Conservation (phyloP, 371 early-diverging fungal genomes). For the Apophysomyces ossiformis region DNA sequence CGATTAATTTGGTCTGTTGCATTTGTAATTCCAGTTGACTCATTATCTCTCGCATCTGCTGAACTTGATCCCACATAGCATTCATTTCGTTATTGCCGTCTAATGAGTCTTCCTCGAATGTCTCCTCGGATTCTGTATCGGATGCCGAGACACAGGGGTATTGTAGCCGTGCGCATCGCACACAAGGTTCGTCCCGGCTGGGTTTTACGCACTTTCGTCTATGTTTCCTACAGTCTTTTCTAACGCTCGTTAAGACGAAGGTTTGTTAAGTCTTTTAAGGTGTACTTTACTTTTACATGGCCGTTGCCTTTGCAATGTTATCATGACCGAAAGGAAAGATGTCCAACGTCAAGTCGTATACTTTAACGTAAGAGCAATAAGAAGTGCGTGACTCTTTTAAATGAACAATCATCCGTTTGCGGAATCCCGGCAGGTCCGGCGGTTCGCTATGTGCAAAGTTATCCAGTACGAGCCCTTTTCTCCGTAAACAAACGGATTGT, state of each 20-base stretch:
- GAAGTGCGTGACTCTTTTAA: no score
- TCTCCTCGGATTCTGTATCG: background rate
- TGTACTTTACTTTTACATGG: background rate
- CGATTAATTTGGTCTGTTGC: background rate
- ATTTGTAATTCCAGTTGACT: background rate
- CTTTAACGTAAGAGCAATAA: no score
- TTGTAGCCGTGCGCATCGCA: conserved; percentile 2
- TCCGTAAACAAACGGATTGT: background rate
- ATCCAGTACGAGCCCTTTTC: background rate
- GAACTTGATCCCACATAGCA: conserved; percentile 9
- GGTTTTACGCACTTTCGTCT: conserved; percentile 3
- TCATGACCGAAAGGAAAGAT: background rate
- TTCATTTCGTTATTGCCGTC: background rate
- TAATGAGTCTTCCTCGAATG: background rate
- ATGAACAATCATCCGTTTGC: no score
- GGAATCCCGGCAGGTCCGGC: background rate
- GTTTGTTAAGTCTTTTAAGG: background rate
- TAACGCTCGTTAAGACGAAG: background rate
- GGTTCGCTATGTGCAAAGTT: no score
- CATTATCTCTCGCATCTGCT: conserved; percentile 5
- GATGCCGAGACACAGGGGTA: background rate
- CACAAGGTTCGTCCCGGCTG: background rate
- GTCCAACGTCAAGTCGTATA: background rate
- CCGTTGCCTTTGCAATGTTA: background rate
- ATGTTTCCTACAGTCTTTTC: background rate